Evolutionary conservation across 2,329 filamentous ascomycete genomes (phyloP), one percentile per base, ranked within the genome.

Genomic region (Decorospora gaudefroyi): DNA sequence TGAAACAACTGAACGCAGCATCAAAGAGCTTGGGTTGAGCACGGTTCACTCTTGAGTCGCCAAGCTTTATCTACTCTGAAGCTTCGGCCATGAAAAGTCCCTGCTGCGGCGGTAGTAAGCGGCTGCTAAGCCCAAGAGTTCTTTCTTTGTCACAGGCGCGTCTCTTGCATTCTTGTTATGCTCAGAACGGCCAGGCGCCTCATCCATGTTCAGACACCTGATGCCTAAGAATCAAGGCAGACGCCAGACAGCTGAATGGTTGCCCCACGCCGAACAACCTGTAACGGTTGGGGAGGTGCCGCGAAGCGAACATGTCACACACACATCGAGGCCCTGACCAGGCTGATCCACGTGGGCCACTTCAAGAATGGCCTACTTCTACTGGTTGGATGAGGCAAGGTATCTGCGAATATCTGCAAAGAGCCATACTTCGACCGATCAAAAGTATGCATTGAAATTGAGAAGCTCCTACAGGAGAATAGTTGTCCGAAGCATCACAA

Each of bases 1-100:
- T 55, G 51, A 53, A 57, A 55, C 43, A 31, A 44, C 35, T 40
- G 41, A 45, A 19, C 29, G 35, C 51, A 57, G 43, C 33, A 46
- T 49, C 49, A 55, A 57, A 57, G 53, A 42, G 41, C 33, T 41
- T 44, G 44, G 31, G 43, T 26, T 32, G 41, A 33, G 43, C 47
- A 50, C 43, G 41, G 47, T 44, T 21, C 18, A 27, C 35, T 46
- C 37, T 35, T 40, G 29, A n/a, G 26, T 19, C 46, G 31, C 40
- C 35, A 31, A 42, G 23, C 38, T 36, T 27, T 16, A 12, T 27
- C 34, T 36, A 25, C 25, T 32, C 17, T 16, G 19, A 16, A 13
- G 19, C 30, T 29, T 17, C 29, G 11, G 13, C 36, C n/a, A 41
- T 17, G 17, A 21, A 17, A 29, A 30, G 32, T 32, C 33, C 42